phyloP scores from a whole-genome alignment of 805 yeast genomes.

The Candida incommunis region DNA sequence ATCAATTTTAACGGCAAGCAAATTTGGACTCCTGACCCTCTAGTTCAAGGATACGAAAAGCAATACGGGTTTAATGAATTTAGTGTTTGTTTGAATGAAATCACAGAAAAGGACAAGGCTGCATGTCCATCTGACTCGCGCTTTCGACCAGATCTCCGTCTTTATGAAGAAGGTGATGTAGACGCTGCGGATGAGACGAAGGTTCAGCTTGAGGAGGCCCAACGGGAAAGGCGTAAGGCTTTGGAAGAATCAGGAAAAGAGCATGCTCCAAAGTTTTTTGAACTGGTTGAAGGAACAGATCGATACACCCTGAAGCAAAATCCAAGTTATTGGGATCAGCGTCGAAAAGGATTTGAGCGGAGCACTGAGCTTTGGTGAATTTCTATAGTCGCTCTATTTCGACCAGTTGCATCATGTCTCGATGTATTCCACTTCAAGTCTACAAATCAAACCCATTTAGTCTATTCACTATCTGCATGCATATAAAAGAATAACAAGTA shows the following conservation, averaged over 20 bases:
- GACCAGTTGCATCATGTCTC: too few relatives aligned
- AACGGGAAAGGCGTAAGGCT: conserved; percentile 59
- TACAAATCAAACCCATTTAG: not conserved
- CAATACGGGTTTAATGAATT: conserved; percentile 81
- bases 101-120: conserved; percentile 47
- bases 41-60: conserved; percentile 41
- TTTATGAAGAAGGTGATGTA: conserved; percentile 54
- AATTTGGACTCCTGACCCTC: conserved; percentile 60
- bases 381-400: too few relatives aligned
- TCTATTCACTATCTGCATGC: not conserved
- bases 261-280: conserved; percentile 17
- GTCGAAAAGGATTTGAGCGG: conserved; percentile 29
- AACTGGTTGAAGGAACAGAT: conserved; percentile 17
- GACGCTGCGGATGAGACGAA: conserved; percentile 64
- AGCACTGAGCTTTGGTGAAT: conserved; percentile 29
- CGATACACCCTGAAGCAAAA: conserved; percentile 46
- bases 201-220: conserved; percentile 57
- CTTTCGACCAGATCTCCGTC: conserved; percentile 69
- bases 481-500: too few relatives aligned
- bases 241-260: conserved; percentile 34
- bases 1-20: conserved; percentile 12
- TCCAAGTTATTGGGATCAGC: conserved; percentile 59
- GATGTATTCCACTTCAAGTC: not conserved
- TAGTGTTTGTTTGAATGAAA: conserved; percentile 68
- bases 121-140: conserved; percentile 80